phyloP scores from a whole-genome alignment of 805 yeast genomes.

The Monosporozyma aerobia region DNA sequence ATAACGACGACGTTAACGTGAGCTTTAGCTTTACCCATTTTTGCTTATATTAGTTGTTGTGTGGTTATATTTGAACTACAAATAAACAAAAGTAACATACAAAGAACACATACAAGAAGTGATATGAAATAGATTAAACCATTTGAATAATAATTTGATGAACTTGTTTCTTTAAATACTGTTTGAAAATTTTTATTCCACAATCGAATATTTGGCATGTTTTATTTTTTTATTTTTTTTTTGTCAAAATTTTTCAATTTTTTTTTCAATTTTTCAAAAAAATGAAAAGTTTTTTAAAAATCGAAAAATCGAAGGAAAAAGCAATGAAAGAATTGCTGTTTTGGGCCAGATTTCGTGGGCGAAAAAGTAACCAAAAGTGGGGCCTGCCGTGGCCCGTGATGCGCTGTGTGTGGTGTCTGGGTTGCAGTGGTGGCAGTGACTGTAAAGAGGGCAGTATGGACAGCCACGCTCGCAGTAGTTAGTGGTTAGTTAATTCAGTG shows the following conservation, averaged over 20 bases:
- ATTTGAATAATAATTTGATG: neutral
- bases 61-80: constrained; percentile 17
- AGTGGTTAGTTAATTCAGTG: too few species aligned
- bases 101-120: constrained; percentile 33
- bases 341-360: neutral
- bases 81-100: constrained; percentile 33
- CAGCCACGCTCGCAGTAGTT: too few species aligned
- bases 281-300: neutral
- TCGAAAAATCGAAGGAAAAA: too few species aligned
- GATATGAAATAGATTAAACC: neutral
- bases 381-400: neutral
- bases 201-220: too few species aligned
- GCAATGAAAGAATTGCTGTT: neutral
- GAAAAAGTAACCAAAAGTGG: neutral
- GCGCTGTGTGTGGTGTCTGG: neutral
- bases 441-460: too few species aligned
- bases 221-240: too few species aligned
- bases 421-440: neutral
- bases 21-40: constrained; percentile 86
- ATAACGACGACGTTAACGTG: constrained; percentile 99
- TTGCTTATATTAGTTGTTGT: constrained; percentile 33
- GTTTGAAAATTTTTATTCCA: constrained; percentile 63
- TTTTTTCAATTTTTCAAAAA: constrained; percentile 47
- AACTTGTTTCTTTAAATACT: neutral
- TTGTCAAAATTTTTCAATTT: too few species aligned